Base-by-base conservation (phyloP, 129 eudicot species). In the Saussurea involucrata region DNA sequence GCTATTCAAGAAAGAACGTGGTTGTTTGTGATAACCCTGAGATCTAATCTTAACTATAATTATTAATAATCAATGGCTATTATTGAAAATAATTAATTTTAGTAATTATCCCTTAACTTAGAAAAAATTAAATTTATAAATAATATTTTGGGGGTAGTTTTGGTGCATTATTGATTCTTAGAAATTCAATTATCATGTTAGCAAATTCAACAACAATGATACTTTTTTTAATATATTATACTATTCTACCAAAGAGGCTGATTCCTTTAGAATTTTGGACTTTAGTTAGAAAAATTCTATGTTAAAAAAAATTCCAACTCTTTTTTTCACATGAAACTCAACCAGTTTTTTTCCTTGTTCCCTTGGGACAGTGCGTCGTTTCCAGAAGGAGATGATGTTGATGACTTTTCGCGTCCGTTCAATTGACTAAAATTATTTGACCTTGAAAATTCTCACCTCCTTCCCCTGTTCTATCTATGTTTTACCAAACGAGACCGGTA, bases 381-480 rank as follows among this genome's bases (percentile, higher is more conserved):
- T 69, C 76, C 29, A 77, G 81, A 77, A 69, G 34, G 68, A 32
- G 42, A 17, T 24, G 15, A 8, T 25, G 46, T 46, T 68, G 68
- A 68, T 68, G 6, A 33, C 15, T 33, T 69, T 68, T 55, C 4
- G 27, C 24, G 24, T 69, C 32, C 49, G 24, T 68, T 55, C 10
- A 69, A 55, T 77, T 68, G 75, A 69, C 61, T 24, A 36, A 32
- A 55, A 17, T 17, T 33, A 29, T 63, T 78, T 61, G 75, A 71
- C 82, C 70, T 78, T 60, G 64, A 63, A 20, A 71, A 32, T 17
- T 32, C 20, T 33, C 4, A 64, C 24, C 18, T 73, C 17, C 24
- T 63, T 65, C 72, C 42, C 12, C 65, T 76, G 33, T 76, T 28
- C 40, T 67, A 22, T 65, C 20, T 63, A 18, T 75, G 42, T 40